Conservation (phyloP, 768 basidiomycete genomes). For the Suillus ampliporus region DNA sequence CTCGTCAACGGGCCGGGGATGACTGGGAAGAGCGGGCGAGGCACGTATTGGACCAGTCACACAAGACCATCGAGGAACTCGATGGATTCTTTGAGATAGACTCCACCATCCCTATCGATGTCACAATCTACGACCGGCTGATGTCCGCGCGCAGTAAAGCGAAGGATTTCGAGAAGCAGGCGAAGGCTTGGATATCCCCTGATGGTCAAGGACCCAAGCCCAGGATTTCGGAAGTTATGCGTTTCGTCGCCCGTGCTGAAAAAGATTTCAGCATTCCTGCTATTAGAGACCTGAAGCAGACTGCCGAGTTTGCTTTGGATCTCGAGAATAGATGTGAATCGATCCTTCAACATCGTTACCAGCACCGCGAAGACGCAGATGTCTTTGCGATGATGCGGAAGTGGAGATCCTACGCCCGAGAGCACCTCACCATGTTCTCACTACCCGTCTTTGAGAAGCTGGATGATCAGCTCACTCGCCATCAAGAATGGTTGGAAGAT, state of each 20-base stretch:
- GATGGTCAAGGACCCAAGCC: constrained; percentile 62
- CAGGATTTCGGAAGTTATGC: constrained; percentile 69
- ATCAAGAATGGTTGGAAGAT: constrained; percentile 73
- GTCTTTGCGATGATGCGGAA: constrained; percentile 74
- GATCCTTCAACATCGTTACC: constrained; percentile 69
- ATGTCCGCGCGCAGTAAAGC: constrained; percentile 70
- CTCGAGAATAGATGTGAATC: constrained; percentile 78
- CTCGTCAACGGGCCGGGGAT: constrained; percentile 68
- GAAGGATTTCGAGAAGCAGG: constrained; percentile 80
- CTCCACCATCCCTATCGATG: constrained; percentile 70
- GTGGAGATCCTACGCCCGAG: constrained; percentile 75
- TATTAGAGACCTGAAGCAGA: constrained; percentile 67
- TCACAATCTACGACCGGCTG: constrained; percentile 67
- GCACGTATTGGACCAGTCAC: constrained; percentile 65
- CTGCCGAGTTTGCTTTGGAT: constrained; percentile 78
- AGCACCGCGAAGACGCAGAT: constrained; percentile 59
- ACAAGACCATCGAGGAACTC: constrained; percentile 78
- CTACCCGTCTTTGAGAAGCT: constrained; percentile 77
- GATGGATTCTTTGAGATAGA: constrained; percentile 74
- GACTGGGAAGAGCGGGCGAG: constrained; percentile 81
- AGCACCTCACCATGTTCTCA: constrained; percentile 74
- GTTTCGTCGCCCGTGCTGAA: constrained; percentile 72
- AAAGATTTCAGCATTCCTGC: constrained; percentile 77
- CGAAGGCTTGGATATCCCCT: constrained; percentile 68
- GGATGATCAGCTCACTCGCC: constrained; percentile 66